Conservation (phyloP, 768 basidiomycete species). For the Xanthoconium stramineum region DNA sequence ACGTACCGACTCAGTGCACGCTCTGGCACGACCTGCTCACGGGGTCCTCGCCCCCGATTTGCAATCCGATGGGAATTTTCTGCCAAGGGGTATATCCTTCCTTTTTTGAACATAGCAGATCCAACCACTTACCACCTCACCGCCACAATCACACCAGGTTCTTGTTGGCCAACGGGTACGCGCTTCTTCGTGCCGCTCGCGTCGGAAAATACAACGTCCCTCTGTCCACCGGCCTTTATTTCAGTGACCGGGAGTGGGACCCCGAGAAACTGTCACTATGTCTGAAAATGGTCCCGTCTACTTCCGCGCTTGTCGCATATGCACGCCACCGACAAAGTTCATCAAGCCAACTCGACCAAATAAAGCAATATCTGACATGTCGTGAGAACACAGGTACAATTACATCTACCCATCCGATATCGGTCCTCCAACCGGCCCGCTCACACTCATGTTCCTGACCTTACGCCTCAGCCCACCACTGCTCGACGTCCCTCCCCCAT, state of each 20-base stretch:
- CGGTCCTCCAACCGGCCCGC: conserved; percentile 28
- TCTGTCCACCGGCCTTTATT: conserved; percentile 4
- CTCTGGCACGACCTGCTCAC: conserved; percentile 3
- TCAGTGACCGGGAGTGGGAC: conserved; percentile 12
- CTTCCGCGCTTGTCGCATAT: conserved; percentile 34
- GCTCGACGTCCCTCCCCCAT: conserved; percentile 22
- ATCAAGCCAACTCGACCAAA: conserved; percentile 1
- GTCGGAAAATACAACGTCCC: conserved; percentile 6
- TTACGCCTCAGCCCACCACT: conserved; percentile 45
- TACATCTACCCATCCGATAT: conserved; percentile 25
- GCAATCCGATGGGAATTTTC: conserved; percentile 18
- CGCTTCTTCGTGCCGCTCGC: conserved; percentile 9
- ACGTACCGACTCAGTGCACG: conserved; percentile 16
- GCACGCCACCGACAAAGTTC: conserved; percentile 27
- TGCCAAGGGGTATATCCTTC: conserved; percentile 18
- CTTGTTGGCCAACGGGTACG: no score
- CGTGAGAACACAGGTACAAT: conserved; percentile 21
- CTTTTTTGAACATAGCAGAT: conserved; percentile 18
- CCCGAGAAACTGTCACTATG: conserved; percentile 19
- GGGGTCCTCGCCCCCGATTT: conserved; percentile 28
- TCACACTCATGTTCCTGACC: conserved; percentile 46
- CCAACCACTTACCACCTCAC: neutral
- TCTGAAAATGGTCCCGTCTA: conserved; percentile 21
- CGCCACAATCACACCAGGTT: conserved; percentile 4
- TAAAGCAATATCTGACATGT: neutral